phyloP scores from a whole-genome alignment of 371 early-diverging fungal genomes.

The Saksenaea vasiformis region DNA sequence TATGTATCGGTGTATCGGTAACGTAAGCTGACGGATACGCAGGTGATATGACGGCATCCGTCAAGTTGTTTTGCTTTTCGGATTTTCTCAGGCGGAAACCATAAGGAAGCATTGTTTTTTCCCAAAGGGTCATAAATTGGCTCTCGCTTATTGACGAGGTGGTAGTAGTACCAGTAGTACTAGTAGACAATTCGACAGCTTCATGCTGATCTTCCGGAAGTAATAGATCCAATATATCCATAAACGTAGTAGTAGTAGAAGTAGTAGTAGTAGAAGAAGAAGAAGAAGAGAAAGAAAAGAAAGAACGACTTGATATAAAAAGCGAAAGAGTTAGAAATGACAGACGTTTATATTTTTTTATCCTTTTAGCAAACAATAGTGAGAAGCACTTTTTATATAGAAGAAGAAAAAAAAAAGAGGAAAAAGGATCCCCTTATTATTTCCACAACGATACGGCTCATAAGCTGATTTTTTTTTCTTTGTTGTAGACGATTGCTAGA shows the following conservation, averaged over 20 bases:
- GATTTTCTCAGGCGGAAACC: conserved; percentile 21
- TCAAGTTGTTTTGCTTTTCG: conserved; percentile 33
- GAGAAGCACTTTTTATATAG: not conserved
- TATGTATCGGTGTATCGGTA: conserved; percentile 34
- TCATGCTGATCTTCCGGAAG: conserved; percentile 4
- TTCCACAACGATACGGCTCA: not conserved
- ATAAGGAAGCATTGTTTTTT: conserved; percentile 17
- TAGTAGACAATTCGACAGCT: not conserved
- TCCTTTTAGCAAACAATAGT: no score
- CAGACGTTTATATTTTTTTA: no score
- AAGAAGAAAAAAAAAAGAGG: not conserved
- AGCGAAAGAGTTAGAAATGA: no score
- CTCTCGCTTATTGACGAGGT: conserved; percentile 29
- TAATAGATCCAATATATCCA: conserved; percentile 21
- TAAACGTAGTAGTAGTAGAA: not conserved
- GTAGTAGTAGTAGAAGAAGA: not conserved
- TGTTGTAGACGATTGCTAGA: not conserved
- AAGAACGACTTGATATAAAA: conserved; percentile 2
- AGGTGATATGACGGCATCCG: conserved; percentile 32
- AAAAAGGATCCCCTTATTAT: not conserved
- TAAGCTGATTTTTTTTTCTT: not conserved
- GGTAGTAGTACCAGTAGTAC: no score
- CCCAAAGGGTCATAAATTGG: conserved; percentile 30
- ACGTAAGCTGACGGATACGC: not conserved
- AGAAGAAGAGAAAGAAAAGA: not conserved